A percentile compares a stretch with the other conserved stretches of the same genome.
Conservation (phyloP, 2,329 filamentous ascomycete species). For the Verticillium tricorpus region DNA sequence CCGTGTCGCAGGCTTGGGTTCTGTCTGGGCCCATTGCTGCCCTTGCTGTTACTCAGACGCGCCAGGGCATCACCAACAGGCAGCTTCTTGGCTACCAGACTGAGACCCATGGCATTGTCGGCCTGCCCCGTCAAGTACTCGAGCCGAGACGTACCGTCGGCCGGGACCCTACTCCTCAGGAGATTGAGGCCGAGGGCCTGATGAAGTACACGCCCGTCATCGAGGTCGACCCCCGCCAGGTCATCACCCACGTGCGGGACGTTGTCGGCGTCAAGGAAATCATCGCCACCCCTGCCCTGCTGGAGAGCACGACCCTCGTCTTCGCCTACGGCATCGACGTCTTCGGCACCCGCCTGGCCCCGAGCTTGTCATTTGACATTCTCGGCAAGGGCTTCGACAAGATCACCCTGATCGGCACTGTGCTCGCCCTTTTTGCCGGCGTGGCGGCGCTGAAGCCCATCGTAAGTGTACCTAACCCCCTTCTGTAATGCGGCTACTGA, state of each 20-base stretch:
- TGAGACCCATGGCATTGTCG: constrained; percentile 67
- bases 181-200: constrained; percentile 76
- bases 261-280: constrained; percentile 71
- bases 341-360: constrained; percentile 81
- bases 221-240: constrained; percentile 77
- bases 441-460: constrained; percentile 78
- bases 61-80: constrained; percentile 84
- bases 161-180: constrained; percentile 73
- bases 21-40: constrained; percentile 74
- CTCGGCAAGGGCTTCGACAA: constrained; percentile 93
- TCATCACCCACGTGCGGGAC: constrained; percentile 78
- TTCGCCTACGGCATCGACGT: constrained; percentile 86
- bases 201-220: constrained; percentile 70
- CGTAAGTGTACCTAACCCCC: constrained; percentile 49
- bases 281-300: constrained; percentile 68
- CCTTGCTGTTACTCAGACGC: constrained; percentile 81
- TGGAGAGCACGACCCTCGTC: constrained; percentile 90
- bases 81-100: constrained; percentile 78
- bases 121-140: constrained; percentile 72
- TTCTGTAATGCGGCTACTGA: constrained; percentile 12
- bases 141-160: constrained; percentile 84
- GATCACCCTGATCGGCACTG: constrained; percentile 75
- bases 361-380: constrained; percentile 87
- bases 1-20: constrained; percentile 75
- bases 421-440: constrained; percentile 71